Percentiles rank a stretch among this genome's conserved stretches.
Evolutionary conservation across 2,329 filamentous ascomycete genomes (phyloP).

Genomic region (Exophiala calicioides): DNA sequence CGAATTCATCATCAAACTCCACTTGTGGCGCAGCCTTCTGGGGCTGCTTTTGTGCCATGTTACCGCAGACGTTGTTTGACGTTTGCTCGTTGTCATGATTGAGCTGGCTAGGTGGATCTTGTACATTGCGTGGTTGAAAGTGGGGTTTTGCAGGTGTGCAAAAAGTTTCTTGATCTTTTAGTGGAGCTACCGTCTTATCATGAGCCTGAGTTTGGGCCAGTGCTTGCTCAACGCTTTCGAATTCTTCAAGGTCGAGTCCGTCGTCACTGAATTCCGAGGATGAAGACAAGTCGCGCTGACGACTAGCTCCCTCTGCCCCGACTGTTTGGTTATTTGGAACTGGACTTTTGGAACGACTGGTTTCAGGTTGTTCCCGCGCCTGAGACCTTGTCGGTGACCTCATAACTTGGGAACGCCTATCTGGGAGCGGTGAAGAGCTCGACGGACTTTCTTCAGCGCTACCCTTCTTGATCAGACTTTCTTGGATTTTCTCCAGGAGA

Average conservation of each 20-base stretch:
- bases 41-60: background rate
- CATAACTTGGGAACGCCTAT: conserved; percentile 24
- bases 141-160: background rate
- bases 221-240: conserved; percentile 40
- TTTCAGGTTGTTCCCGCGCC: background rate
- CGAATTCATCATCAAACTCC: conserved; percentile 32
- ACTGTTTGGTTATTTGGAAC: background rate
- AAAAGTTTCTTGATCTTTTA: background rate
- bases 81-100: background rate
- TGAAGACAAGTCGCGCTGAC: conserved; percentile 6
- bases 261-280: conserved; percentile 49
- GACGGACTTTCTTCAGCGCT: conserved; percentile 38
- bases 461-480: conserved; percentile 44
- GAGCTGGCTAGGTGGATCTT: background rate
- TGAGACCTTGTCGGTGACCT: conserved; percentile 20
- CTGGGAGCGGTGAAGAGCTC: conserved; percentile 47
- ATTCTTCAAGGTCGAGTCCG: conserved; percentile 48
- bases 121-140: background rate
- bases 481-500: conserved; percentile 66
- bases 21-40: background rate
- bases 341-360: background rate
- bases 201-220: conserved; percentile 17
- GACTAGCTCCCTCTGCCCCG: background rate
- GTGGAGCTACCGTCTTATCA: background rate
- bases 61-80: background rate